These are phyloP conservation scores for Chrysanthemum lavandulifolium DNA, from an alignment of 129 eudicot species.

Conservation along the genomic window DNA sequence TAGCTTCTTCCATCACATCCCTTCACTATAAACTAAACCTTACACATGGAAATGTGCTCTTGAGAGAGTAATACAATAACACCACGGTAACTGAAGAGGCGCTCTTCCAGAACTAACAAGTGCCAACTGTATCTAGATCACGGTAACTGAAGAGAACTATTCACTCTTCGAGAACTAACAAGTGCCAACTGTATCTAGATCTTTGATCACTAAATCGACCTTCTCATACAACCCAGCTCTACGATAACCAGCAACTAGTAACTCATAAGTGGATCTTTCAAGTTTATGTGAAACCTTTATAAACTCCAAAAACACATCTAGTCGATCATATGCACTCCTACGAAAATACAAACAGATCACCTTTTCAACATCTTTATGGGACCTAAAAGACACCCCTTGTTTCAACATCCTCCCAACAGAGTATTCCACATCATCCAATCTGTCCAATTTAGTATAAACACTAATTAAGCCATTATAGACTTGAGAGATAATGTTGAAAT, in stretches of 20 bases:
- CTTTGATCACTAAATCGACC: conserved; percentile 34
- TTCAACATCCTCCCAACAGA: conserved; percentile 63
- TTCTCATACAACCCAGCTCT: conserved; percentile 34
- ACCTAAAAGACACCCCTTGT: conserved; percentile 44
- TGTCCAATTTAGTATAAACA: conserved; percentile 44
- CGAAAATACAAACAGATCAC: conserved; percentile 53
- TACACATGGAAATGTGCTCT: not conserved
- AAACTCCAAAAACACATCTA: conserved; percentile 51
- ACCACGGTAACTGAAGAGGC: too few species aligned
- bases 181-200: conserved; percentile 26
- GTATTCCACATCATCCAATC: conserved; percentile 67
- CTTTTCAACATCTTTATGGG: conserved; percentile 47
- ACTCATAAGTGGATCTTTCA: conserved; percentile 48
- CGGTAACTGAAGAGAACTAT: too few species aligned
- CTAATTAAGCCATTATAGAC: conserved; percentile 42
- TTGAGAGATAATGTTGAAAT: conserved; percentile 30
- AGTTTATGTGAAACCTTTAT: conserved; percentile 41
- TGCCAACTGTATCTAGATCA: conserved; percentile 26
- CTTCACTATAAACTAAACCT: not conserved
- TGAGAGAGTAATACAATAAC: too few species aligned
- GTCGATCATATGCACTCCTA: conserved; percentile 45
- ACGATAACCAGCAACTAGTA: conserved; percentile 52
- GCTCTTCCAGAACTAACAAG: too few species aligned
- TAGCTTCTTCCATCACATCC: not conserved
- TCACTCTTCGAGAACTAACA: too few species aligned